Conservation (phyloP, 306 rosid genomes). For the Cicer yamashitae region DNA sequence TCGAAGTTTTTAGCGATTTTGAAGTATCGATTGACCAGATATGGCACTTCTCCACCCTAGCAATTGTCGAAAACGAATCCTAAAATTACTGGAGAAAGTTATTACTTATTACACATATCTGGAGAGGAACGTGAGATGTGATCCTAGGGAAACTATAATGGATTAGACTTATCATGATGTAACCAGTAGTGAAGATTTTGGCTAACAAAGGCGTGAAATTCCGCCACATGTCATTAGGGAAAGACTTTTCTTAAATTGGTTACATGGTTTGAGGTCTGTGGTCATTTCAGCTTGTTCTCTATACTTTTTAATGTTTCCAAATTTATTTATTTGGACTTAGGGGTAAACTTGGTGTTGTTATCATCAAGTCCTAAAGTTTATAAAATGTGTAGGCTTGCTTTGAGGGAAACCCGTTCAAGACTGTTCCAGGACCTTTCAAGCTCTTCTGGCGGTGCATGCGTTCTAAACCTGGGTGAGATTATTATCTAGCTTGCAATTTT, state of each 20-base stretch:
- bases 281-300: slow-evolving; percentile 29
- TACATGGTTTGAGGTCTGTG: slow-evolving; percentile 3
- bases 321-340: not conserved
- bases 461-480: slow-evolving; percentile 87
- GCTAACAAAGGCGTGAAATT: not conserved
- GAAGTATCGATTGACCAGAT: too few relatives aligned
- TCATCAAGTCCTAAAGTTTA: slow-evolving; percentile 14
- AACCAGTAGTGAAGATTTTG: not conserved
- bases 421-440: slow-evolving; percentile 97
- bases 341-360: slow-evolving; percentile 7
- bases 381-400: slow-evolving; percentile 75
- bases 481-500: slow-evolving; percentile 21
- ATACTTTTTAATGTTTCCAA: not conserved
- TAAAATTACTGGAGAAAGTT: not conserved
- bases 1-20: too few relatives aligned
- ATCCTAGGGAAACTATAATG: not conserved
- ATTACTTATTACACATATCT: not conserved
- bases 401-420: slow-evolving; percentile 96
- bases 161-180: slow-evolving; percentile 4
- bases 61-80: not conserved
- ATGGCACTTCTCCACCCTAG: too few relatives aligned
- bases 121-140: slow-evolving; percentile 8
- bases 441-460: slow-evolving; percentile 97
- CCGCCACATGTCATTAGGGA: not conserved
- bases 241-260: not conserved